Percentiles rank a stretch among this genome's conserved stretches.
Conservation (phyloP, 768 basidiomycete genomes). For the Pleurotus tuoliensis region DNA sequence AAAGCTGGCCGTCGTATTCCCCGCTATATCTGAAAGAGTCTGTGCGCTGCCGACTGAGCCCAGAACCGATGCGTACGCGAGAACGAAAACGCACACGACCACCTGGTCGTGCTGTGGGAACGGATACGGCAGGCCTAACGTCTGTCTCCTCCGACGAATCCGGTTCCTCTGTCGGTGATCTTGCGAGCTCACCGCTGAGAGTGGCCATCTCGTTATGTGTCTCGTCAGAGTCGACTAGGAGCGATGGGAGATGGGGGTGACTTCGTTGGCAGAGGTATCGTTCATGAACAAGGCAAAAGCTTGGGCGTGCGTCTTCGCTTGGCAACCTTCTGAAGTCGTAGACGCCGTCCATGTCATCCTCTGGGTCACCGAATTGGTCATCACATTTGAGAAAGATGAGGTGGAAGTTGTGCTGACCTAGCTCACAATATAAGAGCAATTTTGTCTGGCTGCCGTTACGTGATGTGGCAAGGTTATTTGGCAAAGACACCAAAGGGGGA, state of each 20-base stretch:
- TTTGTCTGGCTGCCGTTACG: background rate
- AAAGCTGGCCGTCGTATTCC: slow-evolving; percentile 17
- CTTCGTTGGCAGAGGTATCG: slow-evolving; percentile 1
- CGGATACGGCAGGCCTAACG: background rate
- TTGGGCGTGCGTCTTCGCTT: background rate
- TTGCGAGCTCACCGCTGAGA: background rate
- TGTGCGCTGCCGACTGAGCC: slow-evolving; percentile 47
- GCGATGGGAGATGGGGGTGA: background rate
- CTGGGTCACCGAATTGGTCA: background rate
- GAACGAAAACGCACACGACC: slow-evolving; percentile 62
- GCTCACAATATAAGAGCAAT: slow-evolving; percentile 5
- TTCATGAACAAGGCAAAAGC: slow-evolving; percentile 1
- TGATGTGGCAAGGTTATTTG: background rate
- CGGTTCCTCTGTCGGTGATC: slow-evolving; percentile 1
- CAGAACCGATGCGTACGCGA: slow-evolving; percentile 75
- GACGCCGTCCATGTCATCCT: background rate
- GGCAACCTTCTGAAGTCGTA: background rate
- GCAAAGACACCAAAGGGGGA: background rate
- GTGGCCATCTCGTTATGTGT: background rate
- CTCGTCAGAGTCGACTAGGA: background rate
- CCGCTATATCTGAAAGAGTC: slow-evolving; percentile 11
- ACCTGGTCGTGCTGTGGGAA: slow-evolving; percentile 7
- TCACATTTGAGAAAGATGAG: no score
- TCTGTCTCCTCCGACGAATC: slow-evolving; percentile 3
- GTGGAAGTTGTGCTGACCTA: background rate